These are phyloP conservation scores for Citrus cavaleriei DNA, from an alignment of 345 rosid genomes.

Conservation along the genomic window DNA sequence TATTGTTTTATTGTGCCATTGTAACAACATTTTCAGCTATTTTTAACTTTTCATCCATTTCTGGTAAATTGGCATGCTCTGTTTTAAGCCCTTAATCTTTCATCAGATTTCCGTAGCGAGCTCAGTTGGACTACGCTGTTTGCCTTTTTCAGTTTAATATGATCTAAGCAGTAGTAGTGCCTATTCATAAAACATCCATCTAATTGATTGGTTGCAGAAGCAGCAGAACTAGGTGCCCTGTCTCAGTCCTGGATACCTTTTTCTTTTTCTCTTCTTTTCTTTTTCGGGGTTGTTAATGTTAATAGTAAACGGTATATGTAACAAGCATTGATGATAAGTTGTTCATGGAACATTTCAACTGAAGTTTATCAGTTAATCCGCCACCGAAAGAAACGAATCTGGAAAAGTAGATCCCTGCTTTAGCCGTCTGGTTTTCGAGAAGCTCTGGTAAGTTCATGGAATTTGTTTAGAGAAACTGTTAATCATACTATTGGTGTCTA, in stretches of 20 bases:
- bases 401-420: neutral
- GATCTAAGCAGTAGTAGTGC: neutral
- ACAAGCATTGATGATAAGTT: too few relatives aligned
- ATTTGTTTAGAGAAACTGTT: neutral
- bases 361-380: too few relatives aligned
- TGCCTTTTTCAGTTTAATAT: neutral
- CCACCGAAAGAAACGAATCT: neutral
- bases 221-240: neutral
- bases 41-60: neutral
- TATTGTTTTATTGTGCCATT: neutral
- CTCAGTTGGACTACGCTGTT: neutral
- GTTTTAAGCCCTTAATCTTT: neutral
- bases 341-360: too few relatives aligned
- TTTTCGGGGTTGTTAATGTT: too few relatives aligned
- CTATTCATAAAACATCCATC: neutral
- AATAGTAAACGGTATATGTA: too few relatives aligned
- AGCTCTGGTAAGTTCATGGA: neutral
- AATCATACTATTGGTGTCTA: neutral
- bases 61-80: neutral
- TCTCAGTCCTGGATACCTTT: neutral
- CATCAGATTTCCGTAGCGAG: neutral
- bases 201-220: neutral
- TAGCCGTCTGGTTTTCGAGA: neutral
- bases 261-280: neutral
- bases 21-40: neutral